A percentile compares a stretch with the other conserved stretches of the same genome.
Evolutionary conservation across 768 basidiomycete genomes (phyloP).

Genomic region (Leucocoprinus sp.): DNA sequence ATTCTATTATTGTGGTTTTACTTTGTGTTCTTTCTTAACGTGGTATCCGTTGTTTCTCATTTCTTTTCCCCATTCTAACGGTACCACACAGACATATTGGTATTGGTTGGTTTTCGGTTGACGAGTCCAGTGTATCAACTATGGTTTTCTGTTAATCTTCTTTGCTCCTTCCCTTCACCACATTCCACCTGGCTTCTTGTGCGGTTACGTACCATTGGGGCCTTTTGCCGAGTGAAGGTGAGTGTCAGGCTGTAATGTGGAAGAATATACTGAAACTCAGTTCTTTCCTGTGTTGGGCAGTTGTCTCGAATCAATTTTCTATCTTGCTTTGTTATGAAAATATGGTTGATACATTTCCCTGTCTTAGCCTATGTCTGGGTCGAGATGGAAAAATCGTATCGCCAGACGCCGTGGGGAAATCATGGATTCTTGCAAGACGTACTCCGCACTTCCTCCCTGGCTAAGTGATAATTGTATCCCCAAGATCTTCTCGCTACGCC

Average conservation of each 20-base stretch:
- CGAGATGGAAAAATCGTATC: too few relatives aligned
- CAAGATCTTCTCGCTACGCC: too few relatives aligned
- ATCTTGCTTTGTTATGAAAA: background rate
- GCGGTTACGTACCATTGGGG: background rate
- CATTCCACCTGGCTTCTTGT: background rate
- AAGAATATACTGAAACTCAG: background rate
- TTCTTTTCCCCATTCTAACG: background rate
- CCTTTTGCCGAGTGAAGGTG: background rate
- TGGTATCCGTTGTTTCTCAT: background rate
- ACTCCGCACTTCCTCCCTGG: too few relatives aligned
- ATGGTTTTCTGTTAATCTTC: background rate
- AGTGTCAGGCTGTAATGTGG: background rate
- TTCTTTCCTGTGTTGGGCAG: background rate
- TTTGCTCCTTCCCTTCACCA: background rate
- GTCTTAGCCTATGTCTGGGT: too few relatives aligned
- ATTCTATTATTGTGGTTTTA: slow-evolving; percentile 8
- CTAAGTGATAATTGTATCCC: too few relatives aligned
- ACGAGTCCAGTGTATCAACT: slow-evolving; percentile 7
- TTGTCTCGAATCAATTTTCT: background rate
- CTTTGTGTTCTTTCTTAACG: background rate
- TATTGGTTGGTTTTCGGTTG: slow-evolving; percentile 1
- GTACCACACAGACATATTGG: slow-evolving; percentile 7
- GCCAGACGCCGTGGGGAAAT: too few relatives aligned
- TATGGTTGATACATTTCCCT: background rate
- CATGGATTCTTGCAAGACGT: too few relatives aligned